These are phyloP conservation scores for Lentinula raphanica DNA, from an alignment of 768 basidiomycete species.

Conservation along the genomic window DNA sequence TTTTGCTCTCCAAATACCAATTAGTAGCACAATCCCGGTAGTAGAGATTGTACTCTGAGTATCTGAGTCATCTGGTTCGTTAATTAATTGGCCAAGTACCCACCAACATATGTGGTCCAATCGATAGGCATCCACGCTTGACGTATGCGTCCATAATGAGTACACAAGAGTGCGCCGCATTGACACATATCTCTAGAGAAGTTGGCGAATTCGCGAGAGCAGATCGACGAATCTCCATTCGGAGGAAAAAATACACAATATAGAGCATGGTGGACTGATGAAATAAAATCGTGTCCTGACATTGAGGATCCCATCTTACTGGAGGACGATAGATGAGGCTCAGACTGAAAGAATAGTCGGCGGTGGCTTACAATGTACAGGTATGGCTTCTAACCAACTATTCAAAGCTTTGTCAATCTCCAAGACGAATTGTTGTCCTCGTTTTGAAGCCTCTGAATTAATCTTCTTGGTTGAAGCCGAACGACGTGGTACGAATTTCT, in stretches of 20 bases:
- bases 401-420: background rate
- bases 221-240: constrained; percentile 74
- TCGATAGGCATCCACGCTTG: background rate
- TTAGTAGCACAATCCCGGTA: background rate
- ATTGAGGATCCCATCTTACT: constrained; percentile 43
- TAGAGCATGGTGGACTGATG: constrained; percentile 55
- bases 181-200: constrained; percentile 76
- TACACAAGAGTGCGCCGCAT: constrained; percentile 68
- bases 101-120: background rate
- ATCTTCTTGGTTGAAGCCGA: constrained; percentile 22
- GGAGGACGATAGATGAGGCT: background rate
- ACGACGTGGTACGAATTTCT: background rate
- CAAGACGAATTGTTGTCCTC: background rate
- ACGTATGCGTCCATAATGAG: background rate
- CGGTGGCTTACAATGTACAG: background rate
- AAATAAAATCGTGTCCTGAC: constrained; percentile 34
- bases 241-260: constrained; percentile 41
- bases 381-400: background rate
- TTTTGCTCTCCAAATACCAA: background rate
- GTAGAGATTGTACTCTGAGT: background rate
- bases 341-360: background rate
- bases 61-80: too few relatives aligned
- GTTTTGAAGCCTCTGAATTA: constrained; percentile 10
- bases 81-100: background rate
- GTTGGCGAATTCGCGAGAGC: constrained; percentile 67